Conservation (phyloP, 441 rosid species). For the Eruca vesicaria region DNA sequence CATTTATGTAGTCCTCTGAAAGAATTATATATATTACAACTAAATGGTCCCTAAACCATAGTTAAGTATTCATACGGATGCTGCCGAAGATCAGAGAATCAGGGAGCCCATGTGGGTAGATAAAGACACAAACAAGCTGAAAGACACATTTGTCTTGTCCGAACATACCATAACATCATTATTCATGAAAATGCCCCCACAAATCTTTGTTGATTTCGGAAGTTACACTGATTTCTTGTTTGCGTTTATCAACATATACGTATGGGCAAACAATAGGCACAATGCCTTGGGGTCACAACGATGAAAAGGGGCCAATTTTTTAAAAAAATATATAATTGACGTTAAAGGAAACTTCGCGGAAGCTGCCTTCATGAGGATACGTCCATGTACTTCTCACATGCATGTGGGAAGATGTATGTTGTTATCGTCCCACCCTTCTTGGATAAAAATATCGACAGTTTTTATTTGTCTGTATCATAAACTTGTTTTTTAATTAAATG, state of each 20-base stretch:
- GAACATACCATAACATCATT: conserved; percentile 1
- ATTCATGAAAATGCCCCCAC: conserved; percentile 26
- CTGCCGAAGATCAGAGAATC: background rate
- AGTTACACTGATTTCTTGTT: conserved; percentile 16
- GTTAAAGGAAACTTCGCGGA: conserved; percentile 31
- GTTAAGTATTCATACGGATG: background rate
- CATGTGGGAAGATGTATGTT: conserved; percentile 26
- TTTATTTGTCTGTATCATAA: background rate
- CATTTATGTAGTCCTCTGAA: conserved; percentile 2
- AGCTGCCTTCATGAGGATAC: conserved; percentile 25
- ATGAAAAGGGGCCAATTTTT: conserved; percentile 14
- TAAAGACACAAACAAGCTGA: conserved; percentile 11
- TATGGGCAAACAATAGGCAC: background rate
- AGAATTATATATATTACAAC: background rate
- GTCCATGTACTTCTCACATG: conserved; percentile 26
- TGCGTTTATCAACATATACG: conserved; percentile 11
- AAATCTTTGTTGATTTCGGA: conserved; percentile 20
- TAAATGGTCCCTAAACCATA: background rate
- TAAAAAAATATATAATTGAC: background rate
- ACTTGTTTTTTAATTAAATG: background rate
- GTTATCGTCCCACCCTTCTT: conserved; percentile 5
- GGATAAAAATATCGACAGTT: background rate
- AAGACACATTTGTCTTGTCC: conserved; percentile 18
- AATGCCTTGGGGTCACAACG: background rate
- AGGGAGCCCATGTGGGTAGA: conserved; percentile 20